A percentile compares a stretch with the other conserved stretches of the same genome.
These are phyloP conservation scores for Calocybe gambosa DNA, from an alignment of 1,284 basidiomycete genomes.

Conservation along the genomic window DNA sequence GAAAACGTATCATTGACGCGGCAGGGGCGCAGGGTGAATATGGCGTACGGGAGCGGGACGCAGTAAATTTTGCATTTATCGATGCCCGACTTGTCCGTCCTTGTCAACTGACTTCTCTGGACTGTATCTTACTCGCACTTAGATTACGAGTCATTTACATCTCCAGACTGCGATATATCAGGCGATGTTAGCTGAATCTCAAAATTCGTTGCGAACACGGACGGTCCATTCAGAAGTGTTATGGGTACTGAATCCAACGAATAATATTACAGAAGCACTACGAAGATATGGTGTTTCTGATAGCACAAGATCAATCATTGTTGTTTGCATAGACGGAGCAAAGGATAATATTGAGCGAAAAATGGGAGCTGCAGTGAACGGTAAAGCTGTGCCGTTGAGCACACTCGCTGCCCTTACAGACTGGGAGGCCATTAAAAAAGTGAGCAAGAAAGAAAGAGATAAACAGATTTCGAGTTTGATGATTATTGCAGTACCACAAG, in stretches of 20 bases:
- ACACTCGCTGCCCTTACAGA: slow-evolving; percentile 53
- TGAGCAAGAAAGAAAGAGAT: slow-evolving; percentile 23
- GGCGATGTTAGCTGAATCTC: slow-evolving; percentile 65
- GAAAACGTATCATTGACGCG: slow-evolving; percentile 64
- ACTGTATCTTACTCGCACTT: slow-evolving; percentile 5
- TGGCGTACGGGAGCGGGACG: slow-evolving; percentile 65
- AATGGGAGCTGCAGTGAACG: slow-evolving; percentile 56
- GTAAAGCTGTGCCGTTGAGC: slow-evolving; percentile 42
- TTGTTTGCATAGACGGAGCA: slow-evolving; percentile 59
- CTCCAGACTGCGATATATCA: slow-evolving; percentile 78
- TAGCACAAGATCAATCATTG: slow-evolving; percentile 57
- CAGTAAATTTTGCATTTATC: slow-evolving; percentile 85
- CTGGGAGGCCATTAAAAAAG: slow-evolving; percentile 71
- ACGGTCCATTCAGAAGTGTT: slow-evolving; percentile 85
- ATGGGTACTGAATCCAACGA: slow-evolving; percentile 76
- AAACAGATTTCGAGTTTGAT: background rate
- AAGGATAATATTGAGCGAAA: slow-evolving; percentile 32
- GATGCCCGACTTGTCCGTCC: slow-evolving; percentile 61
- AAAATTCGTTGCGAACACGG: slow-evolving; percentile 60
- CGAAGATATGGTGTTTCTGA: slow-evolving; percentile 79
- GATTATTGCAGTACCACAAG: slow-evolving; percentile 16
- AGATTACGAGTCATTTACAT: slow-evolving; percentile 74
- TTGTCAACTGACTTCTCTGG: background rate
- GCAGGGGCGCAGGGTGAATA: slow-evolving; percentile 49
- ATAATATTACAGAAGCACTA: slow-evolving; percentile 86